Conservation (phyloP, 1,139 yeast species). For the Nakaseomyces glabratus region DNA sequence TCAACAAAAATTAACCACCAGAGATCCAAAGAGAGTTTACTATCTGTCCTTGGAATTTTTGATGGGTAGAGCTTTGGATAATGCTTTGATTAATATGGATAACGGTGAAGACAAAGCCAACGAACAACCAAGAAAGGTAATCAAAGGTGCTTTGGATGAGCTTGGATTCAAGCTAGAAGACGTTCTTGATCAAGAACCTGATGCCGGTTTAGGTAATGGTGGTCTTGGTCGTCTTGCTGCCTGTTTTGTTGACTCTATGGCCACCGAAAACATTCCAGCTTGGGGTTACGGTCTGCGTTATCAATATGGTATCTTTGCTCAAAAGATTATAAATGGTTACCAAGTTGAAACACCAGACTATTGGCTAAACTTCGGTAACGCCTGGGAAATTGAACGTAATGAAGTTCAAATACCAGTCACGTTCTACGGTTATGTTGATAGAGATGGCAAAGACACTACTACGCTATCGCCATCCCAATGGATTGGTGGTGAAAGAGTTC, state of each 20-base stretch:
- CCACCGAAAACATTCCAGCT: slow-evolving; percentile 81
- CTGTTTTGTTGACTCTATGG: slow-evolving; percentile 82
- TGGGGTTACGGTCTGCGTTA: slow-evolving; percentile 96
- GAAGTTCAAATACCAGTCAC: slow-evolving; percentile 91
- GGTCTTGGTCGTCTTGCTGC: slow-evolving; percentile 94
- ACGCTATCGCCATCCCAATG: slow-evolving; percentile 47
- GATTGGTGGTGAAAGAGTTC: slow-evolving; percentile 82
- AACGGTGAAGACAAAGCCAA: slow-evolving; percentile 29
- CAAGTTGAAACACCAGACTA: slow-evolving; percentile 93
- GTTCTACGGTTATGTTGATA: slow-evolving; percentile 77
- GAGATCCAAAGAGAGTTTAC: slow-evolving; percentile 80
- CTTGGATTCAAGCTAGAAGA: slow-evolving; percentile 87
- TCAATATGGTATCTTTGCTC: slow-evolving; percentile 89
- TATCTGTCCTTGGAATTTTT: slow-evolving; percentile 81
- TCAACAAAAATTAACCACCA: slow-evolving; percentile 78
- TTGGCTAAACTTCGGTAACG: slow-evolving; percentile 81
- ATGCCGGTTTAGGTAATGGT: slow-evolving; percentile 92
- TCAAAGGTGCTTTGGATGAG: slow-evolving; percentile 51
- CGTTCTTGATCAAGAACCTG: slow-evolving; percentile 76
- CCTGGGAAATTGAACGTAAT: slow-evolving; percentile 84
- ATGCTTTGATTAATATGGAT: slow-evolving; percentile 75
- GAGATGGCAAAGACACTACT: slow-evolving; percentile 44
- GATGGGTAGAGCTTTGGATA: slow-evolving; percentile 94
- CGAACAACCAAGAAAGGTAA: slow-evolving; percentile 37
- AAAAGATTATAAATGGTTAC: slow-evolving; percentile 81